phyloP scores from a whole-genome alignment of 2,329 filamentous ascomycete genomes.

The Colletotrichum navitas region DNA sequence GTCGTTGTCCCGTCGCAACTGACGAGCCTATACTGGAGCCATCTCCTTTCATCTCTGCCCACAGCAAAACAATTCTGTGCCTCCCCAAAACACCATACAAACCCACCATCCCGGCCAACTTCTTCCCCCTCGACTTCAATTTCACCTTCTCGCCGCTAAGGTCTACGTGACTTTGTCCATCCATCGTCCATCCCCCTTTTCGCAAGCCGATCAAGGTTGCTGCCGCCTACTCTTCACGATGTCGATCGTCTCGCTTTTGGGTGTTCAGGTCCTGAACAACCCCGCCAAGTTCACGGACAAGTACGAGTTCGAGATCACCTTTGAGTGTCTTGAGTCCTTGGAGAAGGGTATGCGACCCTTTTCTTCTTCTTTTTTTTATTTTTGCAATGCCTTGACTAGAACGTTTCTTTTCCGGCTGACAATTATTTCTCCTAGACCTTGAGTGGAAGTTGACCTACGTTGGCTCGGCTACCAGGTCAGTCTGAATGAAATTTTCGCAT shows the following conservation, averaged over 20 bases:
- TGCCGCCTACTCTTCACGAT: constrained; percentile 61
- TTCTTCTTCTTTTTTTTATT: neutral
- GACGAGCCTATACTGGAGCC: constrained; percentile 19
- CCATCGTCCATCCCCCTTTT: constrained; percentile 21
- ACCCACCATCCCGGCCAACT: constrained; percentile 16
- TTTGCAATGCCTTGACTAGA: neutral
- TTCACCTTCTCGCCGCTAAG: neutral
- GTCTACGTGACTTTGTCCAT: constrained; percentile 21
- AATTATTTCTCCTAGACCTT: constrained; percentile 72
- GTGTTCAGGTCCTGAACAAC: constrained; percentile 97
- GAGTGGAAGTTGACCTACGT: constrained; percentile 99
- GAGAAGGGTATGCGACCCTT: constrained; percentile 77
- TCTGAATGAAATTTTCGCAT: constrained; percentile 48
- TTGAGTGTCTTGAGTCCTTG: constrained; percentile 94
- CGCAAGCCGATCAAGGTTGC: constrained; percentile 18
- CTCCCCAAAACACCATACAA: constrained; percentile 22
- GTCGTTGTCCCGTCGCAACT: constrained; percentile 41
- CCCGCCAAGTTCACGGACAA: constrained; percentile 92
- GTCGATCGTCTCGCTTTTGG: constrained; percentile 96
- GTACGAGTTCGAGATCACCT: constrained; percentile 98
- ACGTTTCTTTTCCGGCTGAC: constrained; percentile 12
- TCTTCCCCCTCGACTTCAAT: constrained; percentile 5
- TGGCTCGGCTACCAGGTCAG: constrained; percentile 95
- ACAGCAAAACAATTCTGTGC: constrained; percentile 23
- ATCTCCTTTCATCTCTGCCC: constrained; percentile 35